Evolutionary conservation across 768 basidiomycete genomes (phyloP).

Genomic region (Trametes sanguinea): DNA sequence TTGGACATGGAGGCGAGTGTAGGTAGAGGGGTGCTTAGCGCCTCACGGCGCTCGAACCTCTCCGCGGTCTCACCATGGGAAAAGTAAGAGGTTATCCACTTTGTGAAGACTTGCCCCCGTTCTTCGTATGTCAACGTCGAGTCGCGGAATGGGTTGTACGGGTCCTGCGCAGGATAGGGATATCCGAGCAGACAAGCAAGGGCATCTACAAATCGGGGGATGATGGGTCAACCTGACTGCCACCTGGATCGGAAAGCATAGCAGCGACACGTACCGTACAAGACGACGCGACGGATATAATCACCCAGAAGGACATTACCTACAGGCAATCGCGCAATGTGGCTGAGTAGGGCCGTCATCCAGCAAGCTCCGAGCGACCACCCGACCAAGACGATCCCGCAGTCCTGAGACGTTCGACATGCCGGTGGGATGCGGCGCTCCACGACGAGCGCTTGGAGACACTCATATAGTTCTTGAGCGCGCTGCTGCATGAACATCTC

Average conservation of each 20-base stretch:
- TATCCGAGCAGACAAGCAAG: slow-evolving; percentile 6
- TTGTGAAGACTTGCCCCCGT: not conserved
- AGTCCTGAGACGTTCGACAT: not conserved
- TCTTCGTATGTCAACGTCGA: slow-evolving; percentile 7
- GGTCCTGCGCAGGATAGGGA: not conserved
- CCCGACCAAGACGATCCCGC: slow-evolving; percentile 13
- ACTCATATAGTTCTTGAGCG: slow-evolving; percentile 6
- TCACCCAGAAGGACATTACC: not conserved
- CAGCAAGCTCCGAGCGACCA: slow-evolving; percentile 17
- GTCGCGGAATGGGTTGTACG: slow-evolving; percentile 6
- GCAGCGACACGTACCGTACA: slow-evolving; percentile 8
- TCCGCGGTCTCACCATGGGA: not conserved
- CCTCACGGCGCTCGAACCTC: not conserved
- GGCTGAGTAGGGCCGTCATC: slow-evolving; percentile 12
- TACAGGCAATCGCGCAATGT: slow-evolving; percentile 1
- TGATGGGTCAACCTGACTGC: no score
- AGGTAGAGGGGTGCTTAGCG: not conserved
- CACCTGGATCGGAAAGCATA: not conserved
- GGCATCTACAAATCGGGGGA: not conserved
- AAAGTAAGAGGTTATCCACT: slow-evolving; percentile 9
- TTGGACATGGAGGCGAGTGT: not conserved
- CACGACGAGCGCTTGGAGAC: not conserved
- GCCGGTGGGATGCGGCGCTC: slow-evolving; percentile 3
- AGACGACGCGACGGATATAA: slow-evolving; percentile 10
- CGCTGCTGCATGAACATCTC: slow-evolving; percentile 5